Conservation (phyloP, 805 yeast genomes). For the Ascoidea asiatica region DNA sequence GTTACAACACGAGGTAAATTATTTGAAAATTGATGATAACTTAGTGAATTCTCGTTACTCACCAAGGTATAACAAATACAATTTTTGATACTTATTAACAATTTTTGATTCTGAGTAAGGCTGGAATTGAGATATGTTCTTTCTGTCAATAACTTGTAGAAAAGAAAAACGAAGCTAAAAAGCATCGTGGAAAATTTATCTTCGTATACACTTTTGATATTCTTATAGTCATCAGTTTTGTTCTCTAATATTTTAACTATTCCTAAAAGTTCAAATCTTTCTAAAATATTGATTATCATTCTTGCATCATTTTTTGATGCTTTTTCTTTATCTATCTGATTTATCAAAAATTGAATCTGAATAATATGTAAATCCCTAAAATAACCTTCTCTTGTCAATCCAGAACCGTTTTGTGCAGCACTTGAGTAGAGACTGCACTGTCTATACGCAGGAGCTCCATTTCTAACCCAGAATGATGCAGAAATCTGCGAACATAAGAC, state of each 20-base stretch:
- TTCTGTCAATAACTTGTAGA: slow-evolving; percentile 9
- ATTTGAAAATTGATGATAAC: not conserved
- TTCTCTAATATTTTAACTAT: no score
- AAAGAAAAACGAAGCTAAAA: slow-evolving; percentile 24
- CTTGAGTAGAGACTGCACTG: slow-evolving; percentile 72
- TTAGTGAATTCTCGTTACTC: not conserved
- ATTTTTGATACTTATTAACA: no score
- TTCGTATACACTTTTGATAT: slow-evolving; percentile 29
- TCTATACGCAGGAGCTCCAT: slow-evolving; percentile 69
- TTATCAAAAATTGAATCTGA: slow-evolving; percentile 45
- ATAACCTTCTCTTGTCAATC: slow-evolving; percentile 73
- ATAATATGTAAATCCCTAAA: slow-evolving; percentile 63
- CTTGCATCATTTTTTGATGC: slow-evolving; percentile 40
- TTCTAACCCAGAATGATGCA: slow-evolving; percentile 88
- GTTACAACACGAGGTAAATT: not conserved
- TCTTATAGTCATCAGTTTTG: slow-evolving; percentile 24
- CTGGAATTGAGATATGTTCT: slow-evolving; percentile 6
- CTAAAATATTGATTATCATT: slow-evolving; percentile 62
- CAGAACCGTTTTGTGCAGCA: slow-evolving; percentile 21
- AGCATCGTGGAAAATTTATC: slow-evolving; percentile 15
- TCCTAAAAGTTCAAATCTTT: not conserved
- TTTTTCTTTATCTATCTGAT: slow-evolving; percentile 25
- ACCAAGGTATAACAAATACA: not conserved
- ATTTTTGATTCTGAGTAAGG: slow-evolving; percentile 2
- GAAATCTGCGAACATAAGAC: slow-evolving; percentile 75